Base-by-base conservation (phyloP, 305 asterid species). In the Rubia peregrina region DNA sequence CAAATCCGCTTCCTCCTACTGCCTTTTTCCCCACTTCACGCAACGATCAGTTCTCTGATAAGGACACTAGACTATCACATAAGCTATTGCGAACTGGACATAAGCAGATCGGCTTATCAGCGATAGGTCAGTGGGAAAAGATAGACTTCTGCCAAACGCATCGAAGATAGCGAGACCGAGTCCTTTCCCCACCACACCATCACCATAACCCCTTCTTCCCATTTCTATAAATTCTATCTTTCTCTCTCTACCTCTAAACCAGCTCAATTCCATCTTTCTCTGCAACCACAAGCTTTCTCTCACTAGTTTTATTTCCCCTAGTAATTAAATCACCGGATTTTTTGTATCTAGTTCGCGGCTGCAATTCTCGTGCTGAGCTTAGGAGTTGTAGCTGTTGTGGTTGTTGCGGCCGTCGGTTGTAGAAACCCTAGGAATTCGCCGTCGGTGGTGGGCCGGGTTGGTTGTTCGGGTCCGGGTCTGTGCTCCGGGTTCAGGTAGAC, bases 111-210 rank as follows among this genome's bases (percentile, higher is more conserved):
- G 0, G 0, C 76, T 41, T 84, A 88, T 89, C 63, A 75, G 61
- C 72, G 91, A 89, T 91, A 88, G 77, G 91, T 80, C 79, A 80
- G 88, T 84, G 74, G 81, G 70, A 78, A 83, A 77, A 85, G 89
- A 88, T 74, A 80, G 90, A 80, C 89, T 78, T 83, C 92, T 88
- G 96, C 90, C 89, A 85, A 89, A 88, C 85, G 95, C 96, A 88
- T 88, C 90, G 91, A 85, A 85, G 96, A 89, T 89, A 86, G 95
- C 90, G 94, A 89, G 95, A 85, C 98, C 95, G 83, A 85, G 95
- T 87, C 95, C 73, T 75, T 63, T 81, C 89, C 91, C 70, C 78
- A 81, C 85, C 83, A 81, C 84, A 70, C 79, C 83, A 76, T 86
- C 70, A 70, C 85, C 75, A 53, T 65, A 65, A 65, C 69, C 69